Evolutionary conservation across 1,284 basidiomycete species (phyloP).

Genomic region (Rhodotorula sp.): DNA sequence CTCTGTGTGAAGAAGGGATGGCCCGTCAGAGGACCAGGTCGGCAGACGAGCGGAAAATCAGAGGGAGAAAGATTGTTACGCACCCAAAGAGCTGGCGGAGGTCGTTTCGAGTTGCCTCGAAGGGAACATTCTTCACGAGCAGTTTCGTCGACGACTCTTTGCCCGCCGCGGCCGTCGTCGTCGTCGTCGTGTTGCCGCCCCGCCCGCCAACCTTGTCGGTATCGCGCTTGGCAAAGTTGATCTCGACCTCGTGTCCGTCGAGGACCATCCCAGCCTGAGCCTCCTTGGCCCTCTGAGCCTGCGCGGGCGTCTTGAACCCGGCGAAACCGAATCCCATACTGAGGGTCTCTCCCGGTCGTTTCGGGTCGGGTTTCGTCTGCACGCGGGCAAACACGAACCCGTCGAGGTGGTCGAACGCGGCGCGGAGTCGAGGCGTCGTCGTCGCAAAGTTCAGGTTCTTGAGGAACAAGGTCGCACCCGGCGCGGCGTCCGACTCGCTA

Average conservation of each 20-base stretch:
- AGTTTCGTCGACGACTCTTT: conserved; percentile 70
- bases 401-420: conserved; percentile 72
- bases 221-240: conserved; percentile 79
- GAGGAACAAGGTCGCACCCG: conserved; percentile 84
- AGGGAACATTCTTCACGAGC: conserved; percentile 96
- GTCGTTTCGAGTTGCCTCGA: conserved; percentile 93
- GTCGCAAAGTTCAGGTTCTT: conserved; percentile 93
- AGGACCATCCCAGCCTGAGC: conserved; percentile 63
- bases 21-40: too few relatives aligned
- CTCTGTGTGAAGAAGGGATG: conserved; percentile 52
- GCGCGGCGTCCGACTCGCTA: conserved; percentile 53
- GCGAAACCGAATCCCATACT: conserved; percentile 98
- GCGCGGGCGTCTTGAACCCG: conserved; percentile 76
- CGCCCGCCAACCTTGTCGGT: neutral
- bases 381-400: conserved; percentile 85
- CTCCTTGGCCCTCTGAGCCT: conserved; percentile 74
- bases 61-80: conserved; percentile 45
- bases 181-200: conserved; percentile 50
- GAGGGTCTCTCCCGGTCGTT: conserved; percentile 60
- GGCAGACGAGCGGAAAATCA: too few relatives aligned
- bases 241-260: conserved; percentile 80
- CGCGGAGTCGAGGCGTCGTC: conserved; percentile 69
- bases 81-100: conserved; percentile 82
- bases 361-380: conserved; percentile 86
- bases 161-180: conserved; percentile 56